A percentile compares a stretch with the other conserved stretches of the same genome.
phyloP scores from a whole-genome alignment of 352 stramenopile species.

The Hyaloperonospora brassicae region DNA sequence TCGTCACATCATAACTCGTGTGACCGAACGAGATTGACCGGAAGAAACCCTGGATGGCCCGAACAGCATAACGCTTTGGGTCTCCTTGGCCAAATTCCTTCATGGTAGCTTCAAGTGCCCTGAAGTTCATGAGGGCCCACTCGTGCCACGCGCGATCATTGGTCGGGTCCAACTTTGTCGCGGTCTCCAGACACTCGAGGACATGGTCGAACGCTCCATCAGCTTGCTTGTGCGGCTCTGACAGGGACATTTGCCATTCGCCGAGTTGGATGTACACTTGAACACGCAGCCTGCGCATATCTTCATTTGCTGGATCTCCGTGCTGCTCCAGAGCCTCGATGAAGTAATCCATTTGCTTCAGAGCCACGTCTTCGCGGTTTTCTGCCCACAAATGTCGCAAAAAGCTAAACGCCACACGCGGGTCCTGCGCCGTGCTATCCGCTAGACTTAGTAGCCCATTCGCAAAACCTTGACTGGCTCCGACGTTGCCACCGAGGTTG shows the following conservation, averaged over 20 bases:
- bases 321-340: slow-evolving; percentile 73
- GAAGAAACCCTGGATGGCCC: slow-evolving; percentile 89
- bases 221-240: slow-evolving; percentile 56
- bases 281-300: slow-evolving; percentile 68
- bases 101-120: slow-evolving; percentile 72
- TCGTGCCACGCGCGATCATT: slow-evolving; percentile 92
- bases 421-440: slow-evolving; percentile 64
- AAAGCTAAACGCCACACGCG: slow-evolving; percentile 75
- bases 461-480: slow-evolving; percentile 40
- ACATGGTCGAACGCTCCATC: slow-evolving; percentile 90
- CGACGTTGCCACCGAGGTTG: slow-evolving; percentile 49
- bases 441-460: slow-evolving; percentile 48
- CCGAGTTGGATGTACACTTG: slow-evolving; percentile 82
- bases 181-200: slow-evolving; percentile 71
- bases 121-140: slow-evolving; percentile 96
- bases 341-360: slow-evolving; percentile 80
- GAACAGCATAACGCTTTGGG: slow-evolving; percentile 53
- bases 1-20: slow-evolving; percentile 93
- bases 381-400: slow-evolving; percentile 77
- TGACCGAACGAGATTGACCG: slow-evolving; percentile 92
- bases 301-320: slow-evolving; percentile 51
- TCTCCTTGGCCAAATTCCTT: slow-evolving; percentile 42
- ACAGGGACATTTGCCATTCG: slow-evolving; percentile 77
- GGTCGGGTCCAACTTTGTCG: slow-evolving; percentile 61
- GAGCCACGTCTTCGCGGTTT: slow-evolving; percentile 69